These are phyloP conservation scores for Stramenopiles sp. DNA, from an alignment of 352 stramenopile species.

Conservation along the genomic window DNA sequence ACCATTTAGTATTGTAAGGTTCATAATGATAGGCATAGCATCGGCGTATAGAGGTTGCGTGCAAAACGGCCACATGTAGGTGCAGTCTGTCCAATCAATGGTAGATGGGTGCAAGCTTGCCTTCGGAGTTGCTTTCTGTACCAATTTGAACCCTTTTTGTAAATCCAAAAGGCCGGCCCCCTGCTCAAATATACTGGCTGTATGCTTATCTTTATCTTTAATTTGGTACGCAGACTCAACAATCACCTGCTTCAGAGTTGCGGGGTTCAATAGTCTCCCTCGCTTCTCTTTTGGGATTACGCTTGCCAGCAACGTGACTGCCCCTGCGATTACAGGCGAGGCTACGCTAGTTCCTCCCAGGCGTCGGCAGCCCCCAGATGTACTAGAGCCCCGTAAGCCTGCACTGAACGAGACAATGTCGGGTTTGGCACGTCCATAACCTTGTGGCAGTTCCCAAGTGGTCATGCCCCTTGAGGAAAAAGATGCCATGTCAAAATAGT, in stretches of 20 bases:
- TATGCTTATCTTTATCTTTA: conserved; percentile 6
- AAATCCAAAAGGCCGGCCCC: conserved; percentile 48
- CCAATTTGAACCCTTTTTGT: conserved; percentile 25
- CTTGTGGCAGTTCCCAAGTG: conserved; percentile 51
- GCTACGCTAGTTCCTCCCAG: conserved; percentile 57
- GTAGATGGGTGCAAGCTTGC: conserved; percentile 38
- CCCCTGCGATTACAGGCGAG: conserved; percentile 47
- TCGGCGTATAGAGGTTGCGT: conserved; percentile 47
- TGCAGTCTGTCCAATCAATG: conserved; percentile 48
- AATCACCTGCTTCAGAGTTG: conserved; percentile 24
- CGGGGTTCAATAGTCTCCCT: conserved; percentile 28
- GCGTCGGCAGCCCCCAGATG: conserved; percentile 31
- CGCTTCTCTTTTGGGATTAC: conserved; percentile 32
- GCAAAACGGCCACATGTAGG: conserved; percentile 60
- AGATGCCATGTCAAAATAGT: conserved; percentile 28
- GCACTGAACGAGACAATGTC: conserved; percentile 47
- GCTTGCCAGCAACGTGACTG: conserved; percentile 46
- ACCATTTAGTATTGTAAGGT: conserved; percentile 43
- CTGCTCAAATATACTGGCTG: conserved; percentile 49
- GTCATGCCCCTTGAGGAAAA: conserved; percentile 62
- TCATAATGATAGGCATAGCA: conserved; percentile 46
- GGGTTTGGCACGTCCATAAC: conserved; percentile 54
- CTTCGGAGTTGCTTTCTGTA: conserved; percentile 15
- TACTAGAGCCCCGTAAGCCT: conserved; percentile 40
- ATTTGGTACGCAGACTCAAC: not conserved